Evolutionary conservation across 2,329 filamentous ascomycete genomes (phyloP).

Genomic region (Microdochium bolleyi): DNA sequence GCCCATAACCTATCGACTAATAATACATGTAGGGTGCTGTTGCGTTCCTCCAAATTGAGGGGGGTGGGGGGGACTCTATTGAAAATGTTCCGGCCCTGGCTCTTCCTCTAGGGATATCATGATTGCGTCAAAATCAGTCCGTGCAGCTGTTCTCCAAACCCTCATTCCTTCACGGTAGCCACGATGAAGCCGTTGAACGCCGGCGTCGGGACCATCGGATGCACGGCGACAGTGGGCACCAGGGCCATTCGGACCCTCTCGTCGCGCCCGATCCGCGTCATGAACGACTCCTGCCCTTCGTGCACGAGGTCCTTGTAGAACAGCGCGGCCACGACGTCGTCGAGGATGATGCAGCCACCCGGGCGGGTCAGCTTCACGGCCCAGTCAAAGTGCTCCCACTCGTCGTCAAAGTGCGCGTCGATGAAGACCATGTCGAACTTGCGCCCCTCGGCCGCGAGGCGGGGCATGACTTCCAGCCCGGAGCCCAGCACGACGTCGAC

Average conservation of each 20-base stretch:
- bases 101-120: no score
- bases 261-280: not conserved
- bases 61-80: no score
- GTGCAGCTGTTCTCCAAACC: no score
- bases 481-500: slow-evolving; percentile 36
- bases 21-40: no score
- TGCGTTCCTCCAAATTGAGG: no score
- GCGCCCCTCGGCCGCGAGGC: slow-evolving; percentile 29
- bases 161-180: not conserved
- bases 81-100: no score
- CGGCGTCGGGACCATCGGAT: not conserved
- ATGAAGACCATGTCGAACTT: slow-evolving; percentile 44
- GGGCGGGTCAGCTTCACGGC: slow-evolving; percentile 30
- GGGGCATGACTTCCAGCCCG: slow-evolving; percentile 28
- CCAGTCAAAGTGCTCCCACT: slow-evolving; percentile 38
- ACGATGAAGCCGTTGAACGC: not conserved
- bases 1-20: no score
- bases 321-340: slow-evolving; percentile 37
- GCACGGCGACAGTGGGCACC: not conserved
- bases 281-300: not conserved
- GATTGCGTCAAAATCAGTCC: no score
- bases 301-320: slow-evolving; percentile 8
- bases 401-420: slow-evolving; percentile 42
- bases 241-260: not conserved
- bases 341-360: slow-evolving; percentile 35